Evolutionary conservation across 2,329 filamentous ascomycete genomes (phyloP).

Genomic region (Hypomyces perniciosus): DNA sequence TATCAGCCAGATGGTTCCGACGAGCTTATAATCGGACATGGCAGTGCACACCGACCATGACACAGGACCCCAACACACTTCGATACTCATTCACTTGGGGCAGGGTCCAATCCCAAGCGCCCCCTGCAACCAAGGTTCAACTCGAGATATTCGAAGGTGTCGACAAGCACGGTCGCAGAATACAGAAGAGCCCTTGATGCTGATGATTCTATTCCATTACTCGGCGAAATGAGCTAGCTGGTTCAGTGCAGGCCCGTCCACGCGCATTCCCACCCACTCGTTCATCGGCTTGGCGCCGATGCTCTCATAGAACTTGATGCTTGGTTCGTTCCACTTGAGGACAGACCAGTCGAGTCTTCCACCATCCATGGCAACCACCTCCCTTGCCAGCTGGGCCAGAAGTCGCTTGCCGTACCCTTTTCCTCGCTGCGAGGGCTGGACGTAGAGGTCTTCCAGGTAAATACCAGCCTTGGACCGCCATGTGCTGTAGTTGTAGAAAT

Average conservation of each 20-base stretch:
- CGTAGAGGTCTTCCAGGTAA: conserved; percentile 91
- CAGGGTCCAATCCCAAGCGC: conserved; percentile 18
- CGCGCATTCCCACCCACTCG: conserved; percentile 71
- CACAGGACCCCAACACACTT: conserved; percentile 25
- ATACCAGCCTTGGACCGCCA: conserved; percentile 85
- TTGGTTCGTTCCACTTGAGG: conserved; percentile 87
- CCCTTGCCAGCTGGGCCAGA: conserved; percentile 69
- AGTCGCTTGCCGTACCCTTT: conserved; percentile 75
- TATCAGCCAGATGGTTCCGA: conserved; percentile 38
- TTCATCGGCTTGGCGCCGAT: conserved; percentile 61
- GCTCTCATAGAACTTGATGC: conserved; percentile 76
- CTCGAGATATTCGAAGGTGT: conserved; percentile 45
- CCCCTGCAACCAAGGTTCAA: conserved; percentile 28
- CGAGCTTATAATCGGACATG: conserved; percentile 44
- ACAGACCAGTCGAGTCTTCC: conserved; percentile 84
- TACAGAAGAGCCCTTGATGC: conserved; percentile 3
- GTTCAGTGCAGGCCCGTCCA: conserved; percentile 59
- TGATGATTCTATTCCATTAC: conserved; percentile 15
- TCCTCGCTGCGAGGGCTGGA: conserved; percentile 62
- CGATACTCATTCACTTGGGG: conserved; percentile 44
- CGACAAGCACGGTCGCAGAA: conserved; percentile 23
- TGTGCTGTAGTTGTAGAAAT: conserved; percentile 94
- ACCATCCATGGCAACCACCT: conserved; percentile 67
- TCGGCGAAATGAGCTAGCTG: conserved; percentile 49
- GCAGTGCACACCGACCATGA: conserved; percentile 39